Evolutionary conservation across 2,329 filamentous ascomycete genomes (phyloP), one percentile per base, ranked within the genome.

Genomic region (Diplodia seriata): DNA sequence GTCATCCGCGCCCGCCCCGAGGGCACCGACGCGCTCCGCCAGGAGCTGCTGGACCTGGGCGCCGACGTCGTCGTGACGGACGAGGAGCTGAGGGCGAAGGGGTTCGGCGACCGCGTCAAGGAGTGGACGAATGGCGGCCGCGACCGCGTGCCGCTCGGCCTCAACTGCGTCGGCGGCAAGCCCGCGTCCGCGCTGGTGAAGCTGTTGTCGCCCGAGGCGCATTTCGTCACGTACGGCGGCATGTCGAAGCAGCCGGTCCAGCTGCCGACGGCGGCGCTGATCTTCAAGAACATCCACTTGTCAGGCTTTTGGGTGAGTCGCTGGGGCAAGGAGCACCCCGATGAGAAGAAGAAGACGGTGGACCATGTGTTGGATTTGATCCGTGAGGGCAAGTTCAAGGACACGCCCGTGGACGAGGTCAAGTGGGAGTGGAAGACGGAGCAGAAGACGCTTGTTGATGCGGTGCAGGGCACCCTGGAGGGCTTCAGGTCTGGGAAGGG

Each of bases 111-210:
- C 53, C 80, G 81, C 69, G 81, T 90, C 40, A 85, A 85, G 57
- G 85, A 89, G 71, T 85, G 90, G 81, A 95, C 92, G 38, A 86
- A 89, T 67, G 87, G 88, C 23, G 91, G 90, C 5, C 85, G 89
- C 55, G 90, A 94, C 70, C 84, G 87, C 15, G 85, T 98, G 66
- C 87, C 88, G 51, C 83, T 99, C 1, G 95, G 89, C 0, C 80
- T 99, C 68, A 99, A 99, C 79, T 98, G 95, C 77, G 94, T 99
- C 0, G 95, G 95, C 47, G 95, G 95, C 5, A 92, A 94, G 77
- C 88, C 90, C 12, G 93, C 93, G 4, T 90, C 90, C 33, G 86
- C 89, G 1, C 83, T 99, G 75, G 90, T 94, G 6, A 92, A 93
- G 74, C 85, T 87, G 7, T 84, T 99, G 3, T 76, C 76, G 5